Conservation (phyloP, 2,329 filamentous ascomycete genomes). For the Hypomyces rosellus region DNA sequence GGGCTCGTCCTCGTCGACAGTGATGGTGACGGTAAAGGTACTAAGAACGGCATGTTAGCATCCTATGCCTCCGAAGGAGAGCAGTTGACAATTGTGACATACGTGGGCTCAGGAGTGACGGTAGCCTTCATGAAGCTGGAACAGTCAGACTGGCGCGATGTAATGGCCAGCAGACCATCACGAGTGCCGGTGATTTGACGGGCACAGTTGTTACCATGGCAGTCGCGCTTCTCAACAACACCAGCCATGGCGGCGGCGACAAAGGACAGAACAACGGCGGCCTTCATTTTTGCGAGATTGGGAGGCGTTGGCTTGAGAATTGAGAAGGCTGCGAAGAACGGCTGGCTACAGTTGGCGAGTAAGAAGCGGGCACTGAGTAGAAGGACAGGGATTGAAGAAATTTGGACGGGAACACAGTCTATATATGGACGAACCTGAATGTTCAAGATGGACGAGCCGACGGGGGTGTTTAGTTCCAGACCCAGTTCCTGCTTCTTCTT, state of each 20-base stretch:
- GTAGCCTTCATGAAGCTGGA: constrained; percentile 34
- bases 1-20: constrained; percentile 27
- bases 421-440: neutral
- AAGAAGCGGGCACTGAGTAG: neutral
- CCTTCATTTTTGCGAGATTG: constrained; percentile 33
- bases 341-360: neutral
- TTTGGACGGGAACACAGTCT: neutral
- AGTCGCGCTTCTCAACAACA: constrained; percentile 30
- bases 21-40: constrained; percentile 33
- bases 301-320: neutral
- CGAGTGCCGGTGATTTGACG: constrained; percentile 39
- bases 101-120: constrained; percentile 35
- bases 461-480: neutral
- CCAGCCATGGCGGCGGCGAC: constrained; percentile 31
- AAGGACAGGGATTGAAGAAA: neutral
- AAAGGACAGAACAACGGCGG: constrained; percentile 31
- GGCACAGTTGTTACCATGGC: constrained; percentile 41
- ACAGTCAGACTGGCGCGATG: constrained; percentile 34
- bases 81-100: constrained; percentile 15
- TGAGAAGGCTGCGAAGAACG: neutral
- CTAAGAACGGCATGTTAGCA: constrained; percentile 9
- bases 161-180: constrained; percentile 27
- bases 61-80: neutral
- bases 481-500: neutral
- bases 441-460: neutral